Conservation (phyloP, 805 yeast genomes). For the Wickerhamomyces ciferrii region DNA sequence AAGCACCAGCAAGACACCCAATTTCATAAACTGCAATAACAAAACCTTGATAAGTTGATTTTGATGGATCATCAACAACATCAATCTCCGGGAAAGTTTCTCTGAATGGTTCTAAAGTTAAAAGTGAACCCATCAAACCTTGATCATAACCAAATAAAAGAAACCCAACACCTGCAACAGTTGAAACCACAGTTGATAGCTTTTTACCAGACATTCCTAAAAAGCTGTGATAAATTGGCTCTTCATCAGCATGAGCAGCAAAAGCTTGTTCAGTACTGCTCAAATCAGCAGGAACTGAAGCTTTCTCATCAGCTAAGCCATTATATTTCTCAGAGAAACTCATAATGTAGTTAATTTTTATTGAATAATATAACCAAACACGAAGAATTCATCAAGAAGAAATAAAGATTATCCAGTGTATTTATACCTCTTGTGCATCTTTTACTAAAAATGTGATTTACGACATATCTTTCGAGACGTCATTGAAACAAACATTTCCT, state of each 20-base stretch:
- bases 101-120: background rate
- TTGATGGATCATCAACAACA: background rate
- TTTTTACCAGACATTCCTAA: background rate
- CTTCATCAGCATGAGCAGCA: background rate
- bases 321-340: background rate
- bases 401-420: background rate
- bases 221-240: background rate
- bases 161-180: background rate
- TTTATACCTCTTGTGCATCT: background rate
- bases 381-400: background rate
- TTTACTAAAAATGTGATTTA: too few species aligned
- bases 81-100: background rate
- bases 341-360: background rate
- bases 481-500: too few species aligned
- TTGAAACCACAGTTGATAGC: background rate
- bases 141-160: background rate
- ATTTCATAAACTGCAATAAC: background rate
- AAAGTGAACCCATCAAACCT: background rate
- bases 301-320: background rate
- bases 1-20: background rate
- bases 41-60: conserved; percentile 1
- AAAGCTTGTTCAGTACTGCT: background rate
- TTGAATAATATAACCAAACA: too few species aligned
- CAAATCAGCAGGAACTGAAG: background rate
- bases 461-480: too few species aligned